Evolutionary conservation across 2,329 filamentous ascomycete genomes (phyloP).

Genomic region (Phoma herbarum): DNA sequence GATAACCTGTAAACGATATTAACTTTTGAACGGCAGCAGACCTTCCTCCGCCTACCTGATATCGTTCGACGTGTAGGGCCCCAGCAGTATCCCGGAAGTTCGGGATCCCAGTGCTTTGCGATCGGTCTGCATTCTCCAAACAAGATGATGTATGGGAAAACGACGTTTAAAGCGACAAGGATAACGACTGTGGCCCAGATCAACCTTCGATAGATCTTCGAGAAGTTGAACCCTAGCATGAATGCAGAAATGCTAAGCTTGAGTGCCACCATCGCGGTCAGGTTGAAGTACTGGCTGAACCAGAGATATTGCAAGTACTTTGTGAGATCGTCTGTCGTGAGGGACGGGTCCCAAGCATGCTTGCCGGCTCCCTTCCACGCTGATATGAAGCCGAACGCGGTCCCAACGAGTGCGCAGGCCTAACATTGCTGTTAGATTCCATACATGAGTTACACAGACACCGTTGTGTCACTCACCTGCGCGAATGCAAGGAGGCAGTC

Average conservation of each 20-base stretch:
- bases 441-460: accelerated
- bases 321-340: neutral
- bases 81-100: constrained; percentile 15
- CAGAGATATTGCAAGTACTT: constrained; percentile 12
- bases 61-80: constrained; percentile 5
- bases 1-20: neutral
- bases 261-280: constrained; percentile 17
- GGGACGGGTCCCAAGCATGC: constrained; percentile 17
- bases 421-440: too few relatives aligned
- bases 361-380: constrained; percentile 5
- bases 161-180: constrained; percentile 12
- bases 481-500: constrained; percentile 16
- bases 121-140: constrained; percentile 12
- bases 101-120: constrained; percentile 14
- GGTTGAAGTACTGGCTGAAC: constrained; percentile 19
- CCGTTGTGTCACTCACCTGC: neutral
- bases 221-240: constrained; percentile 16
- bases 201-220: constrained; percentile 4
- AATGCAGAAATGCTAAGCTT: constrained; percentile 23
- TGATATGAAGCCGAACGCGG: constrained; percentile 7
- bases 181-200: constrained; percentile 10
- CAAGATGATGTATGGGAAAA: constrained; percentile 10
- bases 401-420: constrained; percentile 1
- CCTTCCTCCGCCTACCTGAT: constrained; percentile 12
- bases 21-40: too few relatives aligned